Evolutionary conservation across 176 grass and related monocot genomes (phyloP).

Genomic region (barley (Hordeum vulgare)): DNA sequence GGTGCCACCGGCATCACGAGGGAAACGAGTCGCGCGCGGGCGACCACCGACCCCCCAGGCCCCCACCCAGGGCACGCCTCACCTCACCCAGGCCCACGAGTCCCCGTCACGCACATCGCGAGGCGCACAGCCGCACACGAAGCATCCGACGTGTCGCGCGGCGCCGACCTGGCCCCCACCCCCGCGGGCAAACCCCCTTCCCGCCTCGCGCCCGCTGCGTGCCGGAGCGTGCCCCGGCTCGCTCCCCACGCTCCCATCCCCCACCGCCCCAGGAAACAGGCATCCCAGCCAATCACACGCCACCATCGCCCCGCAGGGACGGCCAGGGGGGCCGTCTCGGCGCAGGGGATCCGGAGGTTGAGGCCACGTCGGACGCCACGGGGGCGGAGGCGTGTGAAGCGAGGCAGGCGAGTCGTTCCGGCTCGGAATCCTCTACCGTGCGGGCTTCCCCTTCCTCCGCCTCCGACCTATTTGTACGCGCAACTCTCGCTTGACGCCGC

Average conservation of each 20-base stretch:
- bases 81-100: neutral
- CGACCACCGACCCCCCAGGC: constrained; percentile 21
- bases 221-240: constrained; percentile 31
- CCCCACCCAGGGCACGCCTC: neutral
- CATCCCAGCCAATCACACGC: neutral
- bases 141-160: neutral
- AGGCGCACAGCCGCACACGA: neutral
- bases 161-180: neutral
- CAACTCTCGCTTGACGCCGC: constrained; percentile 34
- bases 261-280: neutral
- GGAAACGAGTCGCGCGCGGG: constrained; percentile 17
- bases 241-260: neutral
- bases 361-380: constrained; percentile 39
- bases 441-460: neutral
- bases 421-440: constrained; percentile 31
- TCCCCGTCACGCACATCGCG: neutral
- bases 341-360: neutral
- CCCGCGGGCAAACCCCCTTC: constrained; percentile 23
- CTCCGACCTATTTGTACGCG: constrained; percentile 37
- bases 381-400: neutral
- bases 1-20: constrained; percentile 25
- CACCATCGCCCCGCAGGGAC: fast-evolving
- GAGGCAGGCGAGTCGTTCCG: neutral
- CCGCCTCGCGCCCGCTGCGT: constrained; percentile 38
- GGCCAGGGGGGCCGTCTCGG: fast-evolving